These are phyloP conservation scores for Hyaloscypha bicolor DNA, from an alignment of 495 filamentous ascomycete species.

Conservation along the genomic window DNA sequence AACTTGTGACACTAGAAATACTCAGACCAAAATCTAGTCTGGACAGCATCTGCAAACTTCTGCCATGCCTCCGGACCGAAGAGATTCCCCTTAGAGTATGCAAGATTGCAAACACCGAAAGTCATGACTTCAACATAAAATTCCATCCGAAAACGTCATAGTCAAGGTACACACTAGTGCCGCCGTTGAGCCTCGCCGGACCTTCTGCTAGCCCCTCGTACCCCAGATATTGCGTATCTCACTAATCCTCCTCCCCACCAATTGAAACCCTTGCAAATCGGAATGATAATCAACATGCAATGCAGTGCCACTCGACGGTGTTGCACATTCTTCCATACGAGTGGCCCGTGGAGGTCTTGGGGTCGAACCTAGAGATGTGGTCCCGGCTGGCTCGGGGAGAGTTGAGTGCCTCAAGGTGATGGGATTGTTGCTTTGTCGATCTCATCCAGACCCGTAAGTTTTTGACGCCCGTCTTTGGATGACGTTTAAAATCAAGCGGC, in stretches of 20 bases:
- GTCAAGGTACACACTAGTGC: neutral
- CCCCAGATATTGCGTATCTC: neutral
- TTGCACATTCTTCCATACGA: neutral
- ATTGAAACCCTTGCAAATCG: neutral
- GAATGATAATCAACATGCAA: slow-evolving; percentile 3
- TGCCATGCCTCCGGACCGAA: neutral
- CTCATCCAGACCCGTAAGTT: neutral
- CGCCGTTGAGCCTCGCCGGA: slow-evolving; percentile 18
- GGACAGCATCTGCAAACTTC: neutral
- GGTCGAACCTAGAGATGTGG: neutral
- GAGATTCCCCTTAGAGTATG: neutral
- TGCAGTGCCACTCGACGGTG: neutral
- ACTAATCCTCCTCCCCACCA: neutral
- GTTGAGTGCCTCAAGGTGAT: neutral
- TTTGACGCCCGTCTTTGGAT: neutral
- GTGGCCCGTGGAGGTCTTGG: neutral
- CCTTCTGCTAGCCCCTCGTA: neutral
- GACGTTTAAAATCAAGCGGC: neutral
- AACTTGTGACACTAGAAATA: neutral
- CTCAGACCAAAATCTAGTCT: neutral
- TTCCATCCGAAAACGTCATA: slow-evolving; percentile 11
- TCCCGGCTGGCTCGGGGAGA: no score
- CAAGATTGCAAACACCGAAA: neutral
- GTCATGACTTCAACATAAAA: slow-evolving; percentile 21
- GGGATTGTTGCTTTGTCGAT: neutral